phyloP scores from a whole-genome alignment of 257 asterid species.

The Nicotiana paniculata region DNA sequence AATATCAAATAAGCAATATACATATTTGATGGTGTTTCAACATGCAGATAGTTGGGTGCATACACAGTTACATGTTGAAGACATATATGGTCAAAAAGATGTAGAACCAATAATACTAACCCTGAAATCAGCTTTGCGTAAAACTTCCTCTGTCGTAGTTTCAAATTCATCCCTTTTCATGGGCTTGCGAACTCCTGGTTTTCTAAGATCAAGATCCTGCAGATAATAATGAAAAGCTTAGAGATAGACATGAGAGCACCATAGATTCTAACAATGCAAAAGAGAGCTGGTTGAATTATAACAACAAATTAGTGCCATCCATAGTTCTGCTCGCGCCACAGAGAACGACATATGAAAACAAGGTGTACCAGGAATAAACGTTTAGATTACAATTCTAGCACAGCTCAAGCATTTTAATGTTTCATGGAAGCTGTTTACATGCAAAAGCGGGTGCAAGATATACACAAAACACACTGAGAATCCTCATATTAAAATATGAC shows the following conservation, averaged over 20 bases:
- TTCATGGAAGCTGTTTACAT: not conserved
- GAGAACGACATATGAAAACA: not conserved
- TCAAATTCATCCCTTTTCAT: slow-evolving; percentile 50
- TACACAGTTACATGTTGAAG: not conserved
- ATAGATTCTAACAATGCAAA: not conserved
- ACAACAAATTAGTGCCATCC: not conserved
- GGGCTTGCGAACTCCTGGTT: slow-evolving; percentile 62
- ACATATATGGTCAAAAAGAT: not conserved
- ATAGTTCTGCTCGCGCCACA: not conserved
- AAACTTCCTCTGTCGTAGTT: slow-evolving; percentile 76
- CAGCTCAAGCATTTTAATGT: not conserved
- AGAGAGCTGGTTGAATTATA: not conserved
- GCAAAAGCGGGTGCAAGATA: not conserved
- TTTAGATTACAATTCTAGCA: not conserved
- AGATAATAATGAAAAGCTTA: slow-evolving; percentile 13
- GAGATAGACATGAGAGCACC: slow-evolving; percentile 11
- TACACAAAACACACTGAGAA: not conserved
- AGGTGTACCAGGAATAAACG: not conserved
- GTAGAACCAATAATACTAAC: slow-evolving; percentile 30
- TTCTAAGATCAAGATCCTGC: slow-evolving; percentile 83
- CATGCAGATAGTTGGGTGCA: not conserved
- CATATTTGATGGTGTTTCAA: not conserved
- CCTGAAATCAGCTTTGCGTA: slow-evolving; percentile 93
- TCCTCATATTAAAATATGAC: not conserved
- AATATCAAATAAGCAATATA: not conserved